Evolutionary conservation across 306 rosid genomes (phyloP).

Genomic region (Cicer cuneatum): DNA sequence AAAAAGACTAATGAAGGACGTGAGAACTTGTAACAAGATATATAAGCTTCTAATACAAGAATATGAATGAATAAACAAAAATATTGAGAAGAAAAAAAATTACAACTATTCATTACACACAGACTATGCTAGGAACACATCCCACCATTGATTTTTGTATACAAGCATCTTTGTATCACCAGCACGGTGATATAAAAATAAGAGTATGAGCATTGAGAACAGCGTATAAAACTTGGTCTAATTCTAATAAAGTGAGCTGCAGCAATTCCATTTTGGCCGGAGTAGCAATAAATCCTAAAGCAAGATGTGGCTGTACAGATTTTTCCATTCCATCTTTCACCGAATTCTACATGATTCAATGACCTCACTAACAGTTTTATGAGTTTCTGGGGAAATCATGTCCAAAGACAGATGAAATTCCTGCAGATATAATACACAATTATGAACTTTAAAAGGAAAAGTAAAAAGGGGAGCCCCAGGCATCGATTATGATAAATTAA

Average conservation of each 20-base stretch:
- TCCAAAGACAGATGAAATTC: conserved; percentile 90
- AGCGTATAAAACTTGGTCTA: conserved; percentile 51
- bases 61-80: conserved; percentile 52
- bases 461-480: background rate
- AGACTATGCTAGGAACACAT: conserved; percentile 47
- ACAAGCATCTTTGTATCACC: conserved; percentile 61
- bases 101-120: conserved; percentile 50
- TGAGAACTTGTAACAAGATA: conserved; percentile 32
- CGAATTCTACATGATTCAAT: conserved; percentile 86
- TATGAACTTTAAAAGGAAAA: background rate
- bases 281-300: conserved; percentile 46
- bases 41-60: conserved; percentile 44
- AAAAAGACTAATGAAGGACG: conserved; percentile 31
- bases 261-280: conserved; percentile 36
- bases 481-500: conserved; percentile 29
- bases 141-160: conserved; percentile 64
- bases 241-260: conserved; percentile 47
- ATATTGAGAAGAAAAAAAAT: conserved; percentile 24
- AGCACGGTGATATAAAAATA: conserved; percentile 50
- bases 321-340: conserved; percentile 53
- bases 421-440: conserved; percentile 51
- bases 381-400: conserved; percentile 99
- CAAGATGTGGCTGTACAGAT: conserved; percentile 68
- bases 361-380: conserved; percentile 88
- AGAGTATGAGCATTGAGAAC: conserved; percentile 36